These are phyloP conservation scores for Sphaerostilbella broomeana DNA, from an alignment of 2,329 filamentous ascomycete species.

Conservation along the genomic window DNA sequence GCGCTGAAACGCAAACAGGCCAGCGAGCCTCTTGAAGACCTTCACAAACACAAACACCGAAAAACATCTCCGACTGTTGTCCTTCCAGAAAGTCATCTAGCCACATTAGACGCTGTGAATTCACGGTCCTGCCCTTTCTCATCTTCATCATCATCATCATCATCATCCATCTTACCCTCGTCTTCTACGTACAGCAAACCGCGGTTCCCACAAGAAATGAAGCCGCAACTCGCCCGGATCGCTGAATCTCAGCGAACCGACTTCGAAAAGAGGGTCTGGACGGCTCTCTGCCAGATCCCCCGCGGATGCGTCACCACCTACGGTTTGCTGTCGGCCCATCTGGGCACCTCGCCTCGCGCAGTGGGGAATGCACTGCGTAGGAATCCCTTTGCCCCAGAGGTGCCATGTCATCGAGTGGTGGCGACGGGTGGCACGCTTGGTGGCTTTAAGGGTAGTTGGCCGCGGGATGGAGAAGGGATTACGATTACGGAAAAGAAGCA, in stretches of 20 bases:
- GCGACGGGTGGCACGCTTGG: constrained; percentile 65
- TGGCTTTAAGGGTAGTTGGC: constrained; percentile 63
- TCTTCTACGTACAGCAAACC: neutral
- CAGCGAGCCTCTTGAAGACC: neutral
- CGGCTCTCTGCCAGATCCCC: constrained; percentile 70
- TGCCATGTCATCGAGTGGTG: constrained; percentile 77
- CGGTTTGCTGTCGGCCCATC: constrained; percentile 59
- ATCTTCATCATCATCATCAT: neutral
- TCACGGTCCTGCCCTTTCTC: neutral
- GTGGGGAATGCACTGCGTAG: constrained; percentile 69
- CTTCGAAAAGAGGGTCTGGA: constrained; percentile 61
- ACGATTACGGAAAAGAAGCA: constrained; percentile 58
- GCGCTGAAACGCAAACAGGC: constrained; percentile 11
- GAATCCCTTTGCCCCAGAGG: constrained; percentile 76
- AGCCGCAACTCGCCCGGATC: constrained; percentile 39
- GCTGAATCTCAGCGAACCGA: constrained; percentile 38
- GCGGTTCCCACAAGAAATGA: constrained; percentile 5
- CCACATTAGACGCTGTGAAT: too few relatives aligned
- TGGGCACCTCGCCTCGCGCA: constrained; percentile 66
- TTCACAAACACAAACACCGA: too few relatives aligned
- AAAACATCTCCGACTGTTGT: too few relatives aligned
- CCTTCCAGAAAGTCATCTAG: too few relatives aligned
- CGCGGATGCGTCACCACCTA: constrained; percentile 72
- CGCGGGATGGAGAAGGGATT: constrained; percentile 53
- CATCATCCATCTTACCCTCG: neutral